Base-by-base conservation (phyloP, 2,329 filamentous ascomycete genomes). In the Trichophyton benhamiae region DNA sequence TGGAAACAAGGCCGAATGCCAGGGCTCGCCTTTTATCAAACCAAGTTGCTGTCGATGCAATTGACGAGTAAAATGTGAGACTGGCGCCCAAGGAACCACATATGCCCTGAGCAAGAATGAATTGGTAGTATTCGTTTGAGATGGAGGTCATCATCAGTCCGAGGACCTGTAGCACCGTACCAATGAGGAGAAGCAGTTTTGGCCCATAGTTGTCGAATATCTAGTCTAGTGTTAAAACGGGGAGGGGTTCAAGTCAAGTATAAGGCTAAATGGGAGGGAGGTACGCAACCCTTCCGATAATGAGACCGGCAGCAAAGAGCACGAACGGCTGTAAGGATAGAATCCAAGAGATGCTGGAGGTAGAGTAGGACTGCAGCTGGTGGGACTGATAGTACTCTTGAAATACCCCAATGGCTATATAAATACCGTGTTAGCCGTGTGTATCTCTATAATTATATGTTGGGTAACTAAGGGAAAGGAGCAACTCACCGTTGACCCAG, bases 201-300 rank as follows among this genome's bases (percentile, higher is more conserved):
- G 85, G 83, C 0, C 86, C 86, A 61, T 83, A 81, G 61, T 76
- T 81, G 67, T 89, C 87, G 65, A 80, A 87, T 0, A 86, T 30
- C 58, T 48, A 48, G 20, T 13, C 11, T 87, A 20, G 20, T 4
- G 17, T 83, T 0, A 85, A 83, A 25, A 15, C 3, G 6, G 17
- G 46, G 6, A 25, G 22, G 25, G 30, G 25, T 49, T 48, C 8
- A 20, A 48, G 42, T 15, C 15, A 46, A n/a, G 17, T n/a, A 46
- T 46, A 7, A 13, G n/a, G 41, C 6, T 8, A 48, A 20, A 48
- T 4, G 20, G 15, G 5, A 17, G 13, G 13, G 20, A 49, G 20
- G 20, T 13, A 27, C 46, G 20, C 25, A 38, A 25, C 44, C 17
- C 44, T 48, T 22, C 44, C 44, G 3, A 55, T 33, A 55, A 55